Percentiles rank a stretch among this genome's conserved stretches.
Evolutionary conservation across 2,329 filamentous ascomycete species (phyloP).

Genomic region (Sclerotinia trifoliorum): DNA sequence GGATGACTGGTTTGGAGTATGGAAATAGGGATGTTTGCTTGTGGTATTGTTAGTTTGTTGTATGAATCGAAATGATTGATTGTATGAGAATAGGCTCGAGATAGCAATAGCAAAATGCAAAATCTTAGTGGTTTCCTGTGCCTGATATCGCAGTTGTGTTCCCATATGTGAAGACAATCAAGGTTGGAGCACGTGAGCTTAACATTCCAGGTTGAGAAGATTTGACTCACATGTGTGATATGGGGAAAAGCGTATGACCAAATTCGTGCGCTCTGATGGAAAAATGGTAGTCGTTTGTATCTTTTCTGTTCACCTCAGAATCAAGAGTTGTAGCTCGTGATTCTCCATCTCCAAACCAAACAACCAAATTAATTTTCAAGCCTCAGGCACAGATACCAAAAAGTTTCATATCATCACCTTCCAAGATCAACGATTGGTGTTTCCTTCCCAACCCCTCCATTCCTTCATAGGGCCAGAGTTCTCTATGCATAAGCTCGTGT

Average conservation of each 20-base stretch:
- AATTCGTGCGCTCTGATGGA: background rate
- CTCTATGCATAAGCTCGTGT: constrained; percentile 25
- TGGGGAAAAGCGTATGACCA: background rate
- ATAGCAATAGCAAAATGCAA: background rate
- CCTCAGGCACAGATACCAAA: constrained; percentile 13
- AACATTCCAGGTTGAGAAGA: background rate
- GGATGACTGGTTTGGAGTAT: constrained; percentile 1
- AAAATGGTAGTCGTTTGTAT: constrained; percentile 1
- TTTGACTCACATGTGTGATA: constrained; percentile 12
- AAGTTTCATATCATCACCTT: background rate
- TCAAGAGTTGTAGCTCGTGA: constrained; percentile 10
- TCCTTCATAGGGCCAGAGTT: constrained; percentile 16
- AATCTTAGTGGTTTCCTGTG: background rate
- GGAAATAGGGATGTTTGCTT: background rate
- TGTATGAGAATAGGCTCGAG: background rate
- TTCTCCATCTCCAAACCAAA: background rate
- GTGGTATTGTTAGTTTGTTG: background rate
- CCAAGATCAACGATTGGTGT: constrained; percentile 10
- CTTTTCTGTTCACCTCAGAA: background rate
- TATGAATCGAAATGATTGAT: background rate
- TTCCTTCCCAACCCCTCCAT: constrained; percentile 3
- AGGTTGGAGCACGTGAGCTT: constrained; percentile 18
- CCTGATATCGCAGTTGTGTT: background rate
- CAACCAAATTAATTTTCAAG: background rate
- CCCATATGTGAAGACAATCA: constrained; percentile 2